A percentile compares a stretch with the other conserved stretches of the same genome.
phyloP scores from a whole-genome alignment of 805 yeast species.

The Saccharomycopsis javanensis region DNA sequence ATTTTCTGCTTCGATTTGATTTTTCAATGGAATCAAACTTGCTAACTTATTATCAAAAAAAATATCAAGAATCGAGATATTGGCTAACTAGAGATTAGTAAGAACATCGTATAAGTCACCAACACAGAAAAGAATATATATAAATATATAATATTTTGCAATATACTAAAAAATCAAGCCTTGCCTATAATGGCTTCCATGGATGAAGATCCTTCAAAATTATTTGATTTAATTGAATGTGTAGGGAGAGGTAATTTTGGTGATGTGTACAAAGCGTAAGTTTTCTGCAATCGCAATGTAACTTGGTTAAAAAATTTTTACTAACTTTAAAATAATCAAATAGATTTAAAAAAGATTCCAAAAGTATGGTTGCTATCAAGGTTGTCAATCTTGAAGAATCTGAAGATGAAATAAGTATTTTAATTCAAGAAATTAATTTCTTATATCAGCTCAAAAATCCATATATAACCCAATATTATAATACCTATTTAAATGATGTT shows the following conservation, averaged over 20 bases:
- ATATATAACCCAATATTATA: slow-evolving; percentile 55
- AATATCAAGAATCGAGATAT: too few relatives aligned
- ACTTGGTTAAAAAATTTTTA: not conserved
- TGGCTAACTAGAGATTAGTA: too few relatives aligned
- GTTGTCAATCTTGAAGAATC: slow-evolving; percentile 72
- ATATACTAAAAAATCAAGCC: not conserved
- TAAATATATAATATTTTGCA: not conserved
- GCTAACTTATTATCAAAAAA: too few relatives aligned
- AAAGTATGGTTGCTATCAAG: slow-evolving; percentile 68
- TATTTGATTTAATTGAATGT: slow-evolving; percentile 36
- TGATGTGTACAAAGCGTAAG: slow-evolving; percentile 60
- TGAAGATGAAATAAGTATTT: slow-evolving; percentile 60
- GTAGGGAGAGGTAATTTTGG: slow-evolving; percentile 85
- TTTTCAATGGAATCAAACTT: not conserved
- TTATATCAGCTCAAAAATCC: slow-evolving; percentile 57
- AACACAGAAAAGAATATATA: not conserved
- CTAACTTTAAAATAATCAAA: not conserved
- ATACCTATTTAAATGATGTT: slow-evolving; percentile 54
- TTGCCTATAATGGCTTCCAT: not conserved
- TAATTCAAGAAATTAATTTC: slow-evolving; percentile 71
- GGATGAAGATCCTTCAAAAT: slow-evolving; percentile 6
- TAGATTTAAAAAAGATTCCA: slow-evolving; percentile 19
- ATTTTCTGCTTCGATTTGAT: not conserved
- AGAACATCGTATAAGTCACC: not conserved
- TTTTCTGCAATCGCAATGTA: not conserved